Conservation (phyloP, 805 yeast species). For the Candida maris region DNA sequence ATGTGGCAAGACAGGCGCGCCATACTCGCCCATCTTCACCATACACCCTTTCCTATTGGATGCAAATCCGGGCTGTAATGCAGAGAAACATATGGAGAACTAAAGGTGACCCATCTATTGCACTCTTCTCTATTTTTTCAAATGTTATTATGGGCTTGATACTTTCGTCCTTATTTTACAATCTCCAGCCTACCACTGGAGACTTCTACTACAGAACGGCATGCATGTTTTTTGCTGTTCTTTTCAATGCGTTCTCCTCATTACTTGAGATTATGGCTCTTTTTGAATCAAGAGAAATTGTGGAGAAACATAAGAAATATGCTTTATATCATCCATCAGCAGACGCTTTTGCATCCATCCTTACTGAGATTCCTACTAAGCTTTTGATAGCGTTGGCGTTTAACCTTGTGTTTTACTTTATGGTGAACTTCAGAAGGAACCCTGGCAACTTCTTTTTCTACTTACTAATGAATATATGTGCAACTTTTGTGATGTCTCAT, state of each 20-base stretch:
- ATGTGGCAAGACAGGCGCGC: slow-evolving; percentile 49
- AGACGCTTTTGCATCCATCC: slow-evolving; percentile 51
- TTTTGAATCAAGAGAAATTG: slow-evolving; percentile 51
- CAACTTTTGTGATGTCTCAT: slow-evolving; percentile 51
- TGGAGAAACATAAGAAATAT: slow-evolving; percentile 53
- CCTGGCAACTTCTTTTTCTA: slow-evolving; percentile 55
- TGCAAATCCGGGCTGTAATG: slow-evolving; percentile 48
- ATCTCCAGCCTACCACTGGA: slow-evolving; percentile 36
- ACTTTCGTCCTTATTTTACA: slow-evolving; percentile 53
- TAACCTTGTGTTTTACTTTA: slow-evolving; percentile 47
- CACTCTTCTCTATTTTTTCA: slow-evolving; percentile 39
- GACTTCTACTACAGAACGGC: slow-evolving; percentile 55
- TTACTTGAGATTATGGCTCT: slow-evolving; percentile 52
- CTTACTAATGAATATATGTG: slow-evolving; percentile 37
- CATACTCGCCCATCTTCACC: slow-evolving; percentile 44
- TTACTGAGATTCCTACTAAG: slow-evolving; percentile 50
- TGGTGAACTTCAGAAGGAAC: slow-evolving; percentile 47
- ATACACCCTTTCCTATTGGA: slow-evolving; percentile 45
- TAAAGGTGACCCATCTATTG: slow-evolving; percentile 46
- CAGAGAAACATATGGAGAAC: slow-evolving; percentile 47
- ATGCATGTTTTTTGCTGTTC: slow-evolving; percentile 59
- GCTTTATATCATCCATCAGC: slow-evolving; percentile 57
- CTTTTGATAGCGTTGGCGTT: slow-evolving; percentile 40
- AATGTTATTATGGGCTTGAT: slow-evolving; percentile 50
- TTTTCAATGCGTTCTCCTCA: slow-evolving; percentile 59